A percentile compares a stretch with the other conserved stretches of the same genome.
Conservation (phyloP, 495 filamentous ascomycete species). For the Penicillium pulvis region DNA sequence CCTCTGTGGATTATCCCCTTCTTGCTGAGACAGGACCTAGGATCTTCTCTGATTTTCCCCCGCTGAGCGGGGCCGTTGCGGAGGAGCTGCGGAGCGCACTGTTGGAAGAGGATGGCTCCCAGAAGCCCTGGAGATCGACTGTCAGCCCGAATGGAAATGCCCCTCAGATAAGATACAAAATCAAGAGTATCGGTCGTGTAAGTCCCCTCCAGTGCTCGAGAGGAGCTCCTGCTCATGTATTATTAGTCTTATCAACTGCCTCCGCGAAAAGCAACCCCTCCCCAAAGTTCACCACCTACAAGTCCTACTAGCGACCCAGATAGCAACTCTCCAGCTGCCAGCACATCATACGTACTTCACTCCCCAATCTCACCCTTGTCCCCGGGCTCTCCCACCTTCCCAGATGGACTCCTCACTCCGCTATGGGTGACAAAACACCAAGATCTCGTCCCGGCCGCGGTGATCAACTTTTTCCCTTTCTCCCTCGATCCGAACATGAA, state of each 20-base stretch:
- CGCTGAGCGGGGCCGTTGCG: constrained; percentile 64
- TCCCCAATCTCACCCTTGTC: constrained; percentile 88
- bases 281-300: constrained; percentile 49
- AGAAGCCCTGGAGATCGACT: constrained; percentile 58
- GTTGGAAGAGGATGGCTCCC: constrained; percentile 63
- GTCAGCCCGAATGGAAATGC: constrained; percentile 35
- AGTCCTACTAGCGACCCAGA: constrained; percentile 50
- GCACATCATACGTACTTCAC: constrained; percentile 61
- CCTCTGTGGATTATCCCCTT: constrained; percentile 41
- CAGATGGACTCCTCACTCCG: constrained; percentile 81
- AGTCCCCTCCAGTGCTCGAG: constrained; percentile 31
- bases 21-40: constrained; percentile 60
- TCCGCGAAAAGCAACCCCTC: constrained; percentile 62
- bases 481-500: constrained; percentile 68
- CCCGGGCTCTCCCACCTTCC: constrained; percentile 75
- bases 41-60: constrained; percentile 67
- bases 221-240: constrained; percentile 21
- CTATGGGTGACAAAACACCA: constrained; percentile 88
- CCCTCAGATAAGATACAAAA: constrained; percentile 52
- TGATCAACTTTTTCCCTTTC: constrained; percentile 73
- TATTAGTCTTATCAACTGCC: constrained; percentile 60
- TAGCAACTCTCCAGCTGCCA: constrained; percentile 43
- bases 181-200: constrained; percentile 79
- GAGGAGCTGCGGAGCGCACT: constrained; percentile 69
- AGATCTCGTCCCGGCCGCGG: constrained; percentile 73